Conservation (phyloP, 257 asterid genomes). For the Misopates orontium region DNA sequence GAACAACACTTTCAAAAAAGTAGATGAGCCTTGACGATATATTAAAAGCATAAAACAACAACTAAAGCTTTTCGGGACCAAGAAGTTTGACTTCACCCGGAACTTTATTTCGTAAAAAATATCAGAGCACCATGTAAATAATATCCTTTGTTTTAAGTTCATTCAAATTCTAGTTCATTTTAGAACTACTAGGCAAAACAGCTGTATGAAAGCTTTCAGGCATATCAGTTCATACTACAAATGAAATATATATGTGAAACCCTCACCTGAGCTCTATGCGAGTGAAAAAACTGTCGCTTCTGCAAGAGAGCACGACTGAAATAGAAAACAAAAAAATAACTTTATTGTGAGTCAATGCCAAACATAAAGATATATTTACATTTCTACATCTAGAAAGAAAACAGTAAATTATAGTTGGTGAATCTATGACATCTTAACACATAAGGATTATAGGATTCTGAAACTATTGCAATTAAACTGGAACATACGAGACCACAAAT, state of each 20-base stretch:
- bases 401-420: slow-evolving; percentile 16
- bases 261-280: slow-evolving; percentile 98
- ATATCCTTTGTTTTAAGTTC: slow-evolving; percentile 4
- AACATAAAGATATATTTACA: slow-evolving; percentile 12
- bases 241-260: not conserved
- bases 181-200: slow-evolving; percentile 4
- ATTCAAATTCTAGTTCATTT: slow-evolving; percentile 13
- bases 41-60: slow-evolving; percentile 3
- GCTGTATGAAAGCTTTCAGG: slow-evolving; percentile 12
- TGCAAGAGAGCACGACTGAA: slow-evolving; percentile 88
- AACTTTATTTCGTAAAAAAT: slow-evolving; percentile 1
- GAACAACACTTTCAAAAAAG: not conserved
- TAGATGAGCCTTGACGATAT: slow-evolving; percentile 15
- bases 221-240: slow-evolving; percentile 5
- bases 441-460: slow-evolving; percentile 3
- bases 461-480: slow-evolving; percentile 2
- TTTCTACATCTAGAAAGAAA: slow-evolving; percentile 3
- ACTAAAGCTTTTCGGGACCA: slow-evolving; percentile 4
- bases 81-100: slow-evolving; percentile 5
- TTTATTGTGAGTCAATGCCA: slow-evolving; percentile 10
- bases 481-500: not conserved
- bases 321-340: slow-evolving; percentile 9
- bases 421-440: slow-evolving; percentile 21
- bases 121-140: slow-evolving; percentile 8
- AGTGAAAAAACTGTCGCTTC: slow-evolving; percentile 96